Evolutionary conservation across 768 basidiomycete species (phyloP).

Genomic region (Leccinum incarnatum): DNA sequence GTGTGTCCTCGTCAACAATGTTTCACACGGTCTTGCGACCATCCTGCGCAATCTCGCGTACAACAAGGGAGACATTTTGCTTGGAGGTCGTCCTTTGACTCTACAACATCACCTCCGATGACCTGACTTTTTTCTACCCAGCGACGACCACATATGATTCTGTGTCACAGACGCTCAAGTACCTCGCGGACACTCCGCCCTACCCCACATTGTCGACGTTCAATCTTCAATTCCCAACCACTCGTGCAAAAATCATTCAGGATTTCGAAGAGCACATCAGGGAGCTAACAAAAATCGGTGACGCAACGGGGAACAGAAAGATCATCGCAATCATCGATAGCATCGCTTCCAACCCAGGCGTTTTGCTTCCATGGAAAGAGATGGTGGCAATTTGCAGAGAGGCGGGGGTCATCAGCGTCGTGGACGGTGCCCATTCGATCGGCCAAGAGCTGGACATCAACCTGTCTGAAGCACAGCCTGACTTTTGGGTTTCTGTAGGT

Average conservation of each 20-base stretch:
- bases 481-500: conserved; percentile 77
- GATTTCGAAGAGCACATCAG: conserved; percentile 41
- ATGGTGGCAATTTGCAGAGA: conserved; percentile 63
- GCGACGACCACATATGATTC: conserved; percentile 60
- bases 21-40: conserved; percentile 49
- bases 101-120: background rate
- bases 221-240: conserved; percentile 52
- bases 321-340: conserved; percentile 69
- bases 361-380: conserved; percentile 66
- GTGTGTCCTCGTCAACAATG: conserved; percentile 44
- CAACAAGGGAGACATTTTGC: conserved; percentile 57
- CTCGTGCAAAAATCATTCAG: conserved; percentile 53
- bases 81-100: conserved; percentile 36
- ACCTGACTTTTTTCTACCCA: conserved; percentile 20
- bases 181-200: conserved; percentile 54
- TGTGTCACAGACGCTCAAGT: conserved; percentile 48
- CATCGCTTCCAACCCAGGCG: conserved; percentile 62
- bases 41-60: conserved; percentile 59
- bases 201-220: conserved; percentile 52
- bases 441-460: conserved; percentile 68
- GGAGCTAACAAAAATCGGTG: conserved; percentile 24
- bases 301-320: conserved; percentile 35
- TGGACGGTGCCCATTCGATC: conserved; percentile 80
- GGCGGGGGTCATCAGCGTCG: conserved; percentile 60
- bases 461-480: conserved; percentile 52